Evolutionary conservation across 2,329 filamentous ascomycete genomes (phyloP).

Genomic region (Bipolaris oryzae): DNA sequence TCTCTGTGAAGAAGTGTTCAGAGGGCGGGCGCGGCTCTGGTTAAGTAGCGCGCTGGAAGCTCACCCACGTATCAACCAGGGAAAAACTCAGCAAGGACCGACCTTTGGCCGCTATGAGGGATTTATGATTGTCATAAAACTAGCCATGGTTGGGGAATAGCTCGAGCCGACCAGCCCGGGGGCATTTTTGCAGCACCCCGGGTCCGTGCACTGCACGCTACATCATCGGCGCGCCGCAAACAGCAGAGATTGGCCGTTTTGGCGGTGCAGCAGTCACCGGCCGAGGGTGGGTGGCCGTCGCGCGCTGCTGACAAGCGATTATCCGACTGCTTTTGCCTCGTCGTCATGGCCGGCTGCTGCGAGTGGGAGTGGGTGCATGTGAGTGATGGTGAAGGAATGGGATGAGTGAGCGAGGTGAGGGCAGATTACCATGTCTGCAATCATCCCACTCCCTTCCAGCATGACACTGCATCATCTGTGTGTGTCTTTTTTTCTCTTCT

Average conservation of each 20-base stretch:
- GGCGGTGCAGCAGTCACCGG: slow-evolving; percentile 13
- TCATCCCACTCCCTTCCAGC: too few species aligned
- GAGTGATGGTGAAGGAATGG: too few species aligned
- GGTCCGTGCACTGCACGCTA: slow-evolving; percentile 21
- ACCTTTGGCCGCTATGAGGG: slow-evolving; percentile 24
- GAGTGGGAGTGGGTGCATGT: too few species aligned
- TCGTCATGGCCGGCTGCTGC: background rate
- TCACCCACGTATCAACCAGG: slow-evolving; percentile 25
- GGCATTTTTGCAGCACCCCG: slow-evolving; percentile 17
- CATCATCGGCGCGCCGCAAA: slow-evolving; percentile 18
- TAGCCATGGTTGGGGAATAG: slow-evolving; percentile 20
- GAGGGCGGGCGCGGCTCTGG: slow-evolving; percentile 30
- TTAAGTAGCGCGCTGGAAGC: slow-evolving; percentile 27
- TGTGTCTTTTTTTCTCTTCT: too few species aligned
- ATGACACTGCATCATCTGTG: too few species aligned
- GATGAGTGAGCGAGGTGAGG: too few species aligned
- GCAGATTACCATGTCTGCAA: too few species aligned
- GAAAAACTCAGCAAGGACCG: slow-evolving; percentile 36
- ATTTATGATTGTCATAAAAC: slow-evolving; percentile 23
- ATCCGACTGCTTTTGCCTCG: background rate
- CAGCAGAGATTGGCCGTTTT: slow-evolving; percentile 19
- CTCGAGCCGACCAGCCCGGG: slow-evolving; percentile 22
- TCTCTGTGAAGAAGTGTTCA: slow-evolving; percentile 32
- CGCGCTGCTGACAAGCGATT: slow-evolving; percentile 7
- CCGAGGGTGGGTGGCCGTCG: slow-evolving; percentile 12